Percentiles rank a stretch among this genome's conserved stretches.
Evolutionary conservation across 2,329 filamentous ascomycete genomes (phyloP).

Genomic region (Mycogone perniciosa): DNA sequence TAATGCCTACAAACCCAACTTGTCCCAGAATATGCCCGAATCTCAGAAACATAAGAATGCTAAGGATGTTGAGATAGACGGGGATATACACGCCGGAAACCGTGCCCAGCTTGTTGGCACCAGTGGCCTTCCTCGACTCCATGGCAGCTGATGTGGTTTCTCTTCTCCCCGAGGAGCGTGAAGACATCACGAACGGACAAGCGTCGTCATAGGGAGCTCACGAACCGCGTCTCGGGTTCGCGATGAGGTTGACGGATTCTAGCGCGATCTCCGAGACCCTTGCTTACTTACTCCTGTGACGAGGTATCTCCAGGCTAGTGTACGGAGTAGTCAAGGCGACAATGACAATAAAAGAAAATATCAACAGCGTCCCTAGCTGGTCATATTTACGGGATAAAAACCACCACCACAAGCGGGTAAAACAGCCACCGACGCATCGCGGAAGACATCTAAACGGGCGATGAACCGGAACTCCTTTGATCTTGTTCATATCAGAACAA

Average conservation of each 20-base stretch:
- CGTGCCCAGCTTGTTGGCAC: constrained; percentile 60
- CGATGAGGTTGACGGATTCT: background rate
- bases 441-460: background rate
- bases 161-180: constrained; percentile 13
- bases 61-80: constrained; percentile 81
- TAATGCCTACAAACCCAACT: constrained; percentile 69
- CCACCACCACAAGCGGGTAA: background rate
- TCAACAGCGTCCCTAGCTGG: background rate
- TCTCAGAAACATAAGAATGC: constrained; percentile 86
- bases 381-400: background rate
- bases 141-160: constrained; percentile 18
- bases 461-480: background rate
- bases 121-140: constrained; percentile 28
- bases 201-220: background rate
- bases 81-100: constrained; percentile 80
- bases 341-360: background rate
- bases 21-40: constrained; percentile 82
- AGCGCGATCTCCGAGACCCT: background rate
- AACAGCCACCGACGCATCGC: background rate
- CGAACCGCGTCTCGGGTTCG: background rate
- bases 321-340: background rate
- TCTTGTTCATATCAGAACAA: background rate
- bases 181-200: constrained; percentile 7
- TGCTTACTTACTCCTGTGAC: background rate
- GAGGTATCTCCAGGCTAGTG: background rate